Percentiles rank a stretch among this genome's conserved stretches.
Conservation (phyloP, 108 stramenopile genomes). For the Conticribra weissflogii region DNA sequence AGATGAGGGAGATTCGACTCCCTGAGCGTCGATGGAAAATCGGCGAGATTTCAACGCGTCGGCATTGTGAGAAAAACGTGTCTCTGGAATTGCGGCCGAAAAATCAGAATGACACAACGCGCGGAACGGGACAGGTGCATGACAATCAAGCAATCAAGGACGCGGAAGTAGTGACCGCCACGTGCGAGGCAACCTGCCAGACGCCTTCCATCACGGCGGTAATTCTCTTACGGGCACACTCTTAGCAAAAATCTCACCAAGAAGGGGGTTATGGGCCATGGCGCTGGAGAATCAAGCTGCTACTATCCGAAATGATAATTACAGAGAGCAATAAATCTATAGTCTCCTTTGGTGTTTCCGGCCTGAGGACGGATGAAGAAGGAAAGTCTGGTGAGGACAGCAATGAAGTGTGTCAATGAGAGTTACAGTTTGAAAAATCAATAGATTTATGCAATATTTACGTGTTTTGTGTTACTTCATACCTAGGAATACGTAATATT, state of each 20-base stretch:
- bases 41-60: background rate
- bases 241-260: background rate
- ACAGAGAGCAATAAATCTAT: no score
- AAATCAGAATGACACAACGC: background rate
- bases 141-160: background rate
- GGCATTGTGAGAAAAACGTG: no score
- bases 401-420: no score
- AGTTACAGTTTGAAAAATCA: no score
- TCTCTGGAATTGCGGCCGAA: no score
- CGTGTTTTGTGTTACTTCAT: no score
- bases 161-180: background rate
- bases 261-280: background rate
- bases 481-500: no score
- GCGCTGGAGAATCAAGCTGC: background rate
- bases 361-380: no score
- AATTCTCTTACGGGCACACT: background rate
- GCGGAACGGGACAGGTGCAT: background rate
- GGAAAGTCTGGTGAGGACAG: no score
- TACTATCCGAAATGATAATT: no score
- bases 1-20: slow-evolving; percentile 91
- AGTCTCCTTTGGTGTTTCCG: no score
- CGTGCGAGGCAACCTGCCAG: background rate
- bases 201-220: background rate
- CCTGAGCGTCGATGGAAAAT: slow-evolving; percentile 47
- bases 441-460: no score